Base-by-base conservation (phyloP, 352 stramenopile species). In the Pythium insidiosum region DNA sequence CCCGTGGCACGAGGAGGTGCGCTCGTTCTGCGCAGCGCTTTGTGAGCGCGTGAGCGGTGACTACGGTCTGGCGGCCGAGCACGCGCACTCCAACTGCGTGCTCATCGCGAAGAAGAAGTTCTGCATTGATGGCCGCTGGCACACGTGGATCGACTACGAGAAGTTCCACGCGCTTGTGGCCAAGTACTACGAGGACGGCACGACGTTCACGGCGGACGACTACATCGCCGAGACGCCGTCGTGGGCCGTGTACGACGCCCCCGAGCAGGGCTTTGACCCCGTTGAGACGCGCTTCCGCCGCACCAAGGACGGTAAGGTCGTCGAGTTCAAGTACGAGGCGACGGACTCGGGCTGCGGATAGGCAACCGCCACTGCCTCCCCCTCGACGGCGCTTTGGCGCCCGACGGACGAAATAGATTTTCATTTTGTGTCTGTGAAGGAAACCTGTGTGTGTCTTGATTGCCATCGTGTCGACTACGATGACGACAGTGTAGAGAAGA, bases 131-230 rank as follows among this genome's bases (percentile, higher is more conserved):
- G 88, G 84, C 56, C 73, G 86, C 45, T 99, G 96, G 96, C 85
- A 97, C 61, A 99, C 96, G 36, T 99, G 96, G 96, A 99, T 99
- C 58, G 88, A 99, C 71, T 99, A 98, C 63, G 81, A 96, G 29
- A 96, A 95, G 50, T 99, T 98, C 52, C 87, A 97, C 47, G 71
- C 93, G 30, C 68, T 94, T n/a, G 73, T 94, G 19, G 51, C 64
- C 29, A 67, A 73, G 52, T 94, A 74, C 66, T 91, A 94, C 59
- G 60, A 84, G 39, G 73, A 90, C 46, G 82, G 82, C 35, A 78
- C 63, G 43, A 50, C 67, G 23, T 99, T 98, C 65, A 82, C 63
- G 12, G 86, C 95, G 0, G 73, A 91, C 40, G 95, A 99, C 58
- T 99, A 99, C 64, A 88, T 88, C 23, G 92, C 88, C 2, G 75